phyloP scores from a whole-genome alignment of 106 monocot genomes.

The Amphibolis antarctica region DNA sequence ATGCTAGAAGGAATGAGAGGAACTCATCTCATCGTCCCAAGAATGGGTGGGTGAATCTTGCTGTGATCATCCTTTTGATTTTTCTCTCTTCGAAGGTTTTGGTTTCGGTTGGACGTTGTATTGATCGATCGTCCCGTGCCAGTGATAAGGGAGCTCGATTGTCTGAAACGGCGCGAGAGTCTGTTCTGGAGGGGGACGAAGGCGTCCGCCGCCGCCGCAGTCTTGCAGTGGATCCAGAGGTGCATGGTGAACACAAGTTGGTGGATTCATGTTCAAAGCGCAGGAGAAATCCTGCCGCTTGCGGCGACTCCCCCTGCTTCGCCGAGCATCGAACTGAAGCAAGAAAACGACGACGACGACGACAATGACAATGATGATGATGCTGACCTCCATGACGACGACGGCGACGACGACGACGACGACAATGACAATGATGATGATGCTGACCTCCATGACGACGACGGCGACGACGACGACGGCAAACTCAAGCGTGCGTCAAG shows the following conservation, averaged over 20 bases:
- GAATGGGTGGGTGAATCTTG: conserved; percentile 84
- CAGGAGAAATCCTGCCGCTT: conserved; percentile 42
- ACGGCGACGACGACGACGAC: too few species aligned
- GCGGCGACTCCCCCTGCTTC: conserved; percentile 43
- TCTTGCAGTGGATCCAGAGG: conserved; percentile 71
- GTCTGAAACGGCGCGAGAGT: conserved; percentile 27
- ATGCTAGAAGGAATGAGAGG: conserved; percentile 76
- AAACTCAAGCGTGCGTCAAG: not conserved
- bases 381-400: too few species aligned
- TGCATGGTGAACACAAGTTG: conserved; percentile 66
- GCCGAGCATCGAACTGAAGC: conserved; percentile 10
- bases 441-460: too few species aligned
- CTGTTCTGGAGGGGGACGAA: conserved; percentile 22
- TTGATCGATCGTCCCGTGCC: not conserved
- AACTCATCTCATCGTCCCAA: conserved; percentile 77
- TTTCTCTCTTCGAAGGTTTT: not conserved
- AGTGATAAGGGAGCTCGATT: conserved; percentile 59
- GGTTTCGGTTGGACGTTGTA: not conserved
- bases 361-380: too few species aligned
- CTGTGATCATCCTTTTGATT: too few species aligned
- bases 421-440: too few species aligned
- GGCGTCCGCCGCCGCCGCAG: conserved; percentile 41
- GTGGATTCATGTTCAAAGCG: conserved; percentile 97
- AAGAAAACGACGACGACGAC: conserved; percentile 8
- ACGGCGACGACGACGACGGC: conserved; percentile 1